Evolutionary conservation across 2,329 filamentous ascomycete genomes (phyloP), one percentile per base, ranked within the genome.

Genomic region (Colletotrichum zoysiae): DNA sequence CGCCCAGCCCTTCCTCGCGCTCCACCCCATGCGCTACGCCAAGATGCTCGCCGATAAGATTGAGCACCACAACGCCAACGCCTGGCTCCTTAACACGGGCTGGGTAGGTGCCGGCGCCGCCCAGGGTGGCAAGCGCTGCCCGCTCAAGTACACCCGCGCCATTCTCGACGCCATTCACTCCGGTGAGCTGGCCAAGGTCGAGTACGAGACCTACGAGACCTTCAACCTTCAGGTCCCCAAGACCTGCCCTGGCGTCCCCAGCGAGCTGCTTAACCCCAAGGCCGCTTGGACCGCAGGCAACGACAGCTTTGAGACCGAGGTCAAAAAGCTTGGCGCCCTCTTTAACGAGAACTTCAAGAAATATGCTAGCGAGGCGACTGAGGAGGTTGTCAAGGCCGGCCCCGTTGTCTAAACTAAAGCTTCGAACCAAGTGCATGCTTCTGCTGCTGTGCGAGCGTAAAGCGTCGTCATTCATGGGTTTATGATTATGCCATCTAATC

Each of bases 21-120:
- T 99, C 71, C 96, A 99, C 89, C 96, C 96, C 78, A 99, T 99
- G 96, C 93, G 94, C 83, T 99, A 99, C 86, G 96, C 96, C 77
- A 92, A 92, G 87, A 99, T 99, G 96, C 89, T 99, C 74, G 96
- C 96, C 48, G 94, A 98, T 83, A 98, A 98, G 92, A 99, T 99
- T 81, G 90, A 95, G 80, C 83, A 94, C 78, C 95, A 99, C 91
- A 93, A 95, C 79, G 92, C 95, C 85, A 97, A 97, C 82, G 96
- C 95, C 78, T 99, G 96, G 96, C 89, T 99, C 77, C 92, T 99
- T 84, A 98, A 98, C 92, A 98, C 95, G 78, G 95, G 95, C 78
- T 98, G 95, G 95, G 95, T 97, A 81, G 95, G 95, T 81, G 95
- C 95, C 78, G 94, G 94, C 80, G 93, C 93, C 79, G 91, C 92